Conservation (phyloP, 768 basidiomycete species). For the Lactarius sp. region DNA sequence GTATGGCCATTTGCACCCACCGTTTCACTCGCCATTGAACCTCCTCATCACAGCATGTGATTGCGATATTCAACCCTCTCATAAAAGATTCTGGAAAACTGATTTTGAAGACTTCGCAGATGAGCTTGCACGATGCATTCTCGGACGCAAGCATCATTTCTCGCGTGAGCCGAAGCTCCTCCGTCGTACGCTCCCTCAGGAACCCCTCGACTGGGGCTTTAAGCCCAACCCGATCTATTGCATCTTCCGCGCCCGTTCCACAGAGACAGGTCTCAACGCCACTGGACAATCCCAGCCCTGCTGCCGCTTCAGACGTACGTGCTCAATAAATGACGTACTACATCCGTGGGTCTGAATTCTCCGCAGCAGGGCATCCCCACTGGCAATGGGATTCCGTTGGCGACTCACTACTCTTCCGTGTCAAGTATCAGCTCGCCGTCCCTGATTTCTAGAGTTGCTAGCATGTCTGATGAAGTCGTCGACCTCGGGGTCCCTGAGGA, state of each 20-base stretch:
- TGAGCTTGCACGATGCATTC: conserved; percentile 12
- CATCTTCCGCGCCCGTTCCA: not conserved
- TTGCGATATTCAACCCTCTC: conserved; percentile 22
- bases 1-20: conserved; percentile 28
- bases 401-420: not conserved
- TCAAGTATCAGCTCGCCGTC: conserved; percentile 13
- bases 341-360: not conserved
- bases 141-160: conserved; percentile 11
- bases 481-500: not conserved
- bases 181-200: conserved; percentile 5
- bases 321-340: not conserved
- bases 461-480: not conserved
- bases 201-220: not conserved
- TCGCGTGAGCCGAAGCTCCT: conserved; percentile 15
- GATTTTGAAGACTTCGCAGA: conserved; percentile 23
- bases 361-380: not conserved
- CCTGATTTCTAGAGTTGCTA: conserved; percentile 2
- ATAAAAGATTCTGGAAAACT: conserved; percentile 22
- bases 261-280: not conserved
- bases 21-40: not conserved
- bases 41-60: conserved; percentile 23
- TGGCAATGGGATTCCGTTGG: not conserved
- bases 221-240: conserved; percentile 9
- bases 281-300: not conserved
- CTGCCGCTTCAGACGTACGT: conserved; percentile 1